These are phyloP conservation scores for Eutrema heterophyllum DNA, from an alignment of 345 rosid species.

Conservation along the genomic window DNA sequence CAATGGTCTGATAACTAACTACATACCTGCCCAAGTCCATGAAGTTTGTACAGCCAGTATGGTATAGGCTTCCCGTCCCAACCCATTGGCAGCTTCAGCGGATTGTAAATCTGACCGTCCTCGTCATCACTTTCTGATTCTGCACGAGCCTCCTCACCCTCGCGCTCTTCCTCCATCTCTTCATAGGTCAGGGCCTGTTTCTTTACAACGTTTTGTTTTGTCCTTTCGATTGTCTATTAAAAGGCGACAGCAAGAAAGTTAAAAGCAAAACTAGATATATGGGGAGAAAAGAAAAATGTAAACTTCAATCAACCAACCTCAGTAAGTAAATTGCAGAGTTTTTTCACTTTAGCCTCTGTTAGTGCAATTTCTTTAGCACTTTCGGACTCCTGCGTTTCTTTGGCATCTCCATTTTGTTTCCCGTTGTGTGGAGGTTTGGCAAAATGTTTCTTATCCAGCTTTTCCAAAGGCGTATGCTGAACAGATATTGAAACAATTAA, in stretches of 20 bases:
- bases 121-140: slow-evolving; percentile 99
- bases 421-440: slow-evolving; percentile 53
- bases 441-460: slow-evolving; percentile 89
- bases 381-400: slow-evolving; percentile 40
- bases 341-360: slow-evolving; percentile 67
- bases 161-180: slow-evolving; percentile 96
- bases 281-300: neutral
- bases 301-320: slow-evolving; percentile 50
- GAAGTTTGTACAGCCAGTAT: slow-evolving; percentile 98
- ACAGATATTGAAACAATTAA: neutral
- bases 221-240: slow-evolving; percentile 59
- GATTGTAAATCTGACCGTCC: slow-evolving; percentile 88
- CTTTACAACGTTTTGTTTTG: slow-evolving; percentile 85
- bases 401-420: slow-evolving; percentile 50
- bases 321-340: slow-evolving; percentile 60
- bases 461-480: slow-evolving; percentile 77
- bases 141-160: slow-evolving; percentile 88
- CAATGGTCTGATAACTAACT: neutral
- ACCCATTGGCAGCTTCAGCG: slow-evolving; percentile 94
- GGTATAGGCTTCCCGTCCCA: slow-evolving; percentile 99
- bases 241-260: neutral
- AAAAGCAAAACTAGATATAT: neutral
- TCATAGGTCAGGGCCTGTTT: slow-evolving; percentile 92
- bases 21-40: slow-evolving; percentile 94
- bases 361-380: slow-evolving; percentile 62